phyloP scores from a whole-genome alignment of 176 grass and related monocot genomes.

The Oryza officinalis region DNA sequence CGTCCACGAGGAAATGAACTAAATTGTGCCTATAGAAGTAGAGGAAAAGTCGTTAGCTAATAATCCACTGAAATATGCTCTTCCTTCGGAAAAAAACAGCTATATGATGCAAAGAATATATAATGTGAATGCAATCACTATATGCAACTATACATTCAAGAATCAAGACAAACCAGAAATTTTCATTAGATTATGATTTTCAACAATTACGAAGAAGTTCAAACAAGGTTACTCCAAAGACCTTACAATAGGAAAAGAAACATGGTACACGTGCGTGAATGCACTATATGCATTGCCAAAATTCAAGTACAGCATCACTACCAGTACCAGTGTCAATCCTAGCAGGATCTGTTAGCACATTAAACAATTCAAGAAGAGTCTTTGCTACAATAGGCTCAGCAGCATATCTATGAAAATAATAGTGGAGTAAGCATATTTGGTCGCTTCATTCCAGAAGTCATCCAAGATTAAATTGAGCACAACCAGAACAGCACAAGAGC shows the following conservation, averaged over 20 bases:
- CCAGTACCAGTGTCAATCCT: too few relatives aligned
- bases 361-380: background rate
- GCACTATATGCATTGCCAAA: background rate
- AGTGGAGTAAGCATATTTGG: background rate
- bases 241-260: background rate
- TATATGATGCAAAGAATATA: background rate
- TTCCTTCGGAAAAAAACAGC: background rate
- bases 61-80: background rate
- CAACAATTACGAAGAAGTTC: background rate
- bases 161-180: background rate
- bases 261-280: background rate
- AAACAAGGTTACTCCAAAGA: background rate
- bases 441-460: background rate
- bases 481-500: background rate
- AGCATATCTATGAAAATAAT: background rate
- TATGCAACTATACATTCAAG: background rate
- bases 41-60: conserved; percentile 2
- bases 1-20: conserved; percentile 39
- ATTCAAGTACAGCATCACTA: background rate
- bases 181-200: background rate
- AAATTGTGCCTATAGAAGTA: conserved; percentile 37
- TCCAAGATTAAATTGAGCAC: background rate
- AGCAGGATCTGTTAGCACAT: background rate
- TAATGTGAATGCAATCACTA: background rate
- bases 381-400: background rate